Conservation (phyloP, 257 asterid genomes). For the Gentiana dahurica region DNA sequence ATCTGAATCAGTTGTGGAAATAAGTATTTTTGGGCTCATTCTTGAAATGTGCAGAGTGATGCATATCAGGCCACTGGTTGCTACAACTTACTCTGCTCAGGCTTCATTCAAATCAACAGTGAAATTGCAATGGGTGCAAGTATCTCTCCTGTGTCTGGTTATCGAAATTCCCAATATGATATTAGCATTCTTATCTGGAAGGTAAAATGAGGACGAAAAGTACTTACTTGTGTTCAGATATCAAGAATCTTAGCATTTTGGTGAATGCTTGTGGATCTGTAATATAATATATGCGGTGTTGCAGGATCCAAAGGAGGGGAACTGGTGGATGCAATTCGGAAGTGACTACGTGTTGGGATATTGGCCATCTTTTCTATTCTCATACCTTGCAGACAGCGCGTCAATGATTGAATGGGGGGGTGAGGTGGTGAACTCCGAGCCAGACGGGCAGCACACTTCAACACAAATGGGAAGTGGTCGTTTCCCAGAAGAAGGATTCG, state of each 20-base stretch:
- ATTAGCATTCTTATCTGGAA: conserved; percentile 14
- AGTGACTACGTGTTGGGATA: conserved; percentile 8
- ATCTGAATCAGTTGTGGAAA: too few relatives aligned
- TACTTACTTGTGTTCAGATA: not conserved
- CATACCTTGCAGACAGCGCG: conserved; percentile 5
- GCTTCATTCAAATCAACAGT: conserved; percentile 22
- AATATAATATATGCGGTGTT: not conserved
- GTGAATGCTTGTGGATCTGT: not conserved
- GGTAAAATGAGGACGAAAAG: conserved; percentile 5
- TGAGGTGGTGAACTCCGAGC: conserved; percentile 5
- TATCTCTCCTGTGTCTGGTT: conserved; percentile 15
- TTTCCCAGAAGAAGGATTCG: conserved; percentile 10
- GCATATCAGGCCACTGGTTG: conserved; percentile 21
- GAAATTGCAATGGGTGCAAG: conserved; percentile 15
- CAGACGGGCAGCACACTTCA: conserved; percentile 10
- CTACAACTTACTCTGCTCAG: conserved; percentile 24
- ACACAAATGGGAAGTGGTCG: conserved; percentile 21
- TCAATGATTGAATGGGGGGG: conserved; percentile 13
- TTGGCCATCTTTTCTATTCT: conserved; percentile 14
- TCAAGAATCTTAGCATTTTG: not conserved
- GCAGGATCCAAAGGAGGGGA: conserved; percentile 9
- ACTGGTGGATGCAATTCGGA: conserved; percentile 12
- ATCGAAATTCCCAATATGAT: conserved; percentile 15
- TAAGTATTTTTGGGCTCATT: not conserved
- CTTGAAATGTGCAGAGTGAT: conserved; percentile 17